Conservation (phyloP, 768 basidiomycete genomes). For the Hericium coralloides region DNA sequence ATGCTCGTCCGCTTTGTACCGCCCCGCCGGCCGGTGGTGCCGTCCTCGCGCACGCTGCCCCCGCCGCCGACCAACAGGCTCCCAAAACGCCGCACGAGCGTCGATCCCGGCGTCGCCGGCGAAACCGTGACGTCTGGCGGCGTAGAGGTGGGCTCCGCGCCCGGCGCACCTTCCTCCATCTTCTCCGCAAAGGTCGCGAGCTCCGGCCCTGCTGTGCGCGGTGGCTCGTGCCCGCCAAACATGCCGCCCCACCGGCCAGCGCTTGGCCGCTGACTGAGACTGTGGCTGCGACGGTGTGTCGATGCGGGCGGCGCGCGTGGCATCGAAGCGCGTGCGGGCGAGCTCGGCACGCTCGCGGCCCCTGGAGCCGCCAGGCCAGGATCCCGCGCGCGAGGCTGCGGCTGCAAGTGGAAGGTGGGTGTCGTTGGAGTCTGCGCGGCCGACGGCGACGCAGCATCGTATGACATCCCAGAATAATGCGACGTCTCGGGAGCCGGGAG, state of each 20-base stretch:
- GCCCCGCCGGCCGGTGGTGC: neutral
- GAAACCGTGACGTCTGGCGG: constrained; percentile 9
- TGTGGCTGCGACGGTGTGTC: constrained; percentile 77
- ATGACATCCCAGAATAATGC: constrained; percentile 77
- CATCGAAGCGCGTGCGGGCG: constrained; percentile 16
- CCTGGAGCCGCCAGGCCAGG: constrained; percentile 36
- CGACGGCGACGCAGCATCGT: constrained; percentile 38
- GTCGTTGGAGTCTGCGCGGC: constrained; percentile 52
- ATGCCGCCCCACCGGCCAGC: constrained; percentile 47
- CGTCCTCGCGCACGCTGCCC: constrained; percentile 11
- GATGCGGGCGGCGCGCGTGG: constrained; percentile 71
- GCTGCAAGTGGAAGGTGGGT: constrained; percentile 43
- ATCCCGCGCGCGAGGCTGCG: constrained; percentile 60
- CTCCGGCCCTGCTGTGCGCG: constrained; percentile 63
- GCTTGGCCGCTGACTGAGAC: constrained; percentile 66
- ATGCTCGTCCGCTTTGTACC: constrained; percentile 11
- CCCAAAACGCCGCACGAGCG: constrained; percentile 19
- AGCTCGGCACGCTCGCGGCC: constrained; percentile 26
- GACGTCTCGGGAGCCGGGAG: constrained; percentile 75
- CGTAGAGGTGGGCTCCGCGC: constrained; percentile 12
- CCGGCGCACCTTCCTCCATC: constrained; percentile 25
- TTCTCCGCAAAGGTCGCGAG: constrained; percentile 41
- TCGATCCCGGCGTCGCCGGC: constrained; percentile 10
- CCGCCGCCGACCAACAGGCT: constrained; percentile 7
- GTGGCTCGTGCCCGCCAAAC: constrained; percentile 34